Base-by-base conservation (phyloP, 768 basidiomycete species). In the Chalciporus sphaerocephalus region DNA sequence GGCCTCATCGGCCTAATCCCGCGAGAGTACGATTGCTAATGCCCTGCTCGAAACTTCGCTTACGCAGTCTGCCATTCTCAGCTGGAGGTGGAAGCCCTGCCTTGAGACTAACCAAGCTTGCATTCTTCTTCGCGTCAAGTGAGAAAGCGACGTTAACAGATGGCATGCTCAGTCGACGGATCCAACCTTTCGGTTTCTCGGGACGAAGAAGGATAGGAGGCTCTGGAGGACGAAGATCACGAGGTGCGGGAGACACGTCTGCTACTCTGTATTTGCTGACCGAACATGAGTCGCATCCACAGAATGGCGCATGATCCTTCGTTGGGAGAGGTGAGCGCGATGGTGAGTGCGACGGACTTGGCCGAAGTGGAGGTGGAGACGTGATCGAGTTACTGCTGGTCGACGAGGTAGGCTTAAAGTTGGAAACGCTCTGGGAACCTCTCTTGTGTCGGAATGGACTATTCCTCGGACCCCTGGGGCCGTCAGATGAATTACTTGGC, bases 161-260 rank as follows among this genome's bases (percentile, higher is more conserved):
- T 1, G 86, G 86, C 83, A 89, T 86, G 54, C 87, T 89, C 47
- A 90, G 60, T 44, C 86, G 70, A 17, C 86, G 69, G 51, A 89
- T 85, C 87, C 87, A 89, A 0, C 84, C 78, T 46, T 76, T 84
- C 8, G 80, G 71, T 54, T 82, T 82, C 42, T 80, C 76, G 34
- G 74, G 61, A 23, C 74, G 76, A n/a, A 78, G 64, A 2, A 55
- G 46, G 38, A 74, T 68, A 5, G 75, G 75, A 21, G 71, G 64
- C 36, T 69, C 69, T 13, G 70, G 70, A 20, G 73, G 70, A 13
- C 71, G 69, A 23, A 72, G 57, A 45, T 72, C 68, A 18, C 65
- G 60, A 34, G 59, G 50, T 16, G 60, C 48, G 17, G 61, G 49
- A 46, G 52, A 11, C 59, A 46, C 38, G 53, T 59, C 67, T 11